Evolutionary conservation across 2,329 filamentous ascomycete genomes (phyloP).

Genomic region (Ophiognomonia clavigignenti-juglandacearum): DNA sequence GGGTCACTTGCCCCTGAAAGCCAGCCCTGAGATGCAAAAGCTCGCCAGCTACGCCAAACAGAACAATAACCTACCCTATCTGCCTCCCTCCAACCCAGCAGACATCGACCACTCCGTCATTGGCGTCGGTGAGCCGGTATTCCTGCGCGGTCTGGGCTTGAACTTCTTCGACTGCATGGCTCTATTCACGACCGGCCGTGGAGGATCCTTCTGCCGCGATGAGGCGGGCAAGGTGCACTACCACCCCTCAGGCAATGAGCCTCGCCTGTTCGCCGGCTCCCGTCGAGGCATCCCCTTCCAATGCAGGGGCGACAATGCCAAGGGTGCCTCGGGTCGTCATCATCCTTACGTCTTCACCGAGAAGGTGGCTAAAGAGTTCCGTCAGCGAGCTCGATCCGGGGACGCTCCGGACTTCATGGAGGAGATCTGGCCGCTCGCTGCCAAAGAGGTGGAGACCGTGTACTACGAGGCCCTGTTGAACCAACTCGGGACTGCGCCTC

Average conservation of each 20-base stretch:
- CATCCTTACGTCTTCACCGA: neutral
- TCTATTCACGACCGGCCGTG: neutral
- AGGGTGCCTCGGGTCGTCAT: neutral
- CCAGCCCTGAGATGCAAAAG: neutral
- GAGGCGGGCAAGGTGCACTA: neutral
- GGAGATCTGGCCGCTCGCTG: neutral
- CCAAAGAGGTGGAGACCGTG: conserved; percentile 5
- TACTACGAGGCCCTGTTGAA: neutral
- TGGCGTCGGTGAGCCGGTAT: neutral
- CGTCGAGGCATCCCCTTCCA: conserved; percentile 3
- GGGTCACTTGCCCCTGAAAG: conserved; percentile 1
- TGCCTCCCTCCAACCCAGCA: conserved; percentile 2
- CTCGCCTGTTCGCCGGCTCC: neutral
- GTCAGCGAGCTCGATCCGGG: neutral
- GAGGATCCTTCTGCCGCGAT: neutral
- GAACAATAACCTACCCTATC: neutral
- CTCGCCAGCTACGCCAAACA: neutral
- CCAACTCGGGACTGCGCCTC: neutral
- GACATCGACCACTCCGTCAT: conserved; percentile 1
- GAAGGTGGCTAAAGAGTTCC: neutral
- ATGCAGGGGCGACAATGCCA: neutral
- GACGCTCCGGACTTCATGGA: neutral
- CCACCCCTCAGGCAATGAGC: neutral
- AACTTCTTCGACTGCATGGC: conserved; percentile 8
- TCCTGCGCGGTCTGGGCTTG: conserved; percentile 3